These are phyloP conservation scores for Aspergillus taichungensis DNA, from an alignment of 495 filamentous ascomycete genomes.

Conservation along the genomic window DNA sequence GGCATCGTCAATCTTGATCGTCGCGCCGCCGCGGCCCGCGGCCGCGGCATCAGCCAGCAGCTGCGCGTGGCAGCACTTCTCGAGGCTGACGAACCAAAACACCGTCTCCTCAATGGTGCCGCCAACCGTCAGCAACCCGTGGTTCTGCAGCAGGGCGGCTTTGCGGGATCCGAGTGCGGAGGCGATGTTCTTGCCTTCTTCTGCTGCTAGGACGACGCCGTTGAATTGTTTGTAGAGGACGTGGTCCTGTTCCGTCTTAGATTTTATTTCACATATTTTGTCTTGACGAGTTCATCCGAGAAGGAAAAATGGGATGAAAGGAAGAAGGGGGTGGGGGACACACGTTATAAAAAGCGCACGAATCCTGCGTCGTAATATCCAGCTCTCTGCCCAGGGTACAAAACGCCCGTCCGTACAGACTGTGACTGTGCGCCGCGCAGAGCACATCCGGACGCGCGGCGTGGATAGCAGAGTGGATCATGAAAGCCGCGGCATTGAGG, in stretches of 20 bases:
- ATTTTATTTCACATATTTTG: not conserved
- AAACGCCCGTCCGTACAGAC: conserved; percentile 61
- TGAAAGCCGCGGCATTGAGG: conserved; percentile 61
- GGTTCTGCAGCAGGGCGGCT: conserved; percentile 63
- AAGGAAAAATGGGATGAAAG: too few species aligned
- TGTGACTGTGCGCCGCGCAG: conserved; percentile 67
- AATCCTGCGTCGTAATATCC: conserved; percentile 67
- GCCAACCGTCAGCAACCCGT: conserved; percentile 54
- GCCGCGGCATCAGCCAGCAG: conserved; percentile 70
- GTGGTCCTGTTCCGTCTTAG: conserved; percentile 38
- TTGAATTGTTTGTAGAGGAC: conserved; percentile 59
- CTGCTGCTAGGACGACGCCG: conserved; percentile 61
- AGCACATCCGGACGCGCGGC: conserved; percentile 60
- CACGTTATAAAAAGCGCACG: conserved; percentile 57
- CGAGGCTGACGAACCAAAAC: conserved; percentile 69
- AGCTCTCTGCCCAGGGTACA: conserved; percentile 55
- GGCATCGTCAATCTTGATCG: conserved; percentile 57
- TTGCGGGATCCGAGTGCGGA: conserved; percentile 56
- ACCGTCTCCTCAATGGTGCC: conserved; percentile 49
- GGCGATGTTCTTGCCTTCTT: conserved; percentile 64
- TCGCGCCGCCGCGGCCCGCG: conserved; percentile 50
- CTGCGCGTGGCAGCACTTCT: conserved; percentile 70
- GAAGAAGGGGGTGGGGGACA: not conserved
- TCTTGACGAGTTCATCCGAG: not conserved
- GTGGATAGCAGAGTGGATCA: conserved; percentile 63